Evolutionary conservation across 129 eudicot genomes (phyloP).

Genomic region (Centaurea solstitialis): DNA sequence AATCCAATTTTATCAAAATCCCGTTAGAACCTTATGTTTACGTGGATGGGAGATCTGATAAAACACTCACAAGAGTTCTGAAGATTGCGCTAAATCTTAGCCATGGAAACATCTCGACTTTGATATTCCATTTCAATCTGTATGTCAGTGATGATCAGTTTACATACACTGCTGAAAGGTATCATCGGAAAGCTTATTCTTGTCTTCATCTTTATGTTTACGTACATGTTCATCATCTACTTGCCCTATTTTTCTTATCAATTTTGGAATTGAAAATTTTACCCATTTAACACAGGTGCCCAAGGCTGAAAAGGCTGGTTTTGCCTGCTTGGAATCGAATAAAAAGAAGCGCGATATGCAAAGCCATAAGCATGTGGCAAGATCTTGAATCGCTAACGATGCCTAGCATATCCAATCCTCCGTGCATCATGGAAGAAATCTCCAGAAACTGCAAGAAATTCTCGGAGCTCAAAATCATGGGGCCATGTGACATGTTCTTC

Average conservation of each 20-base stretch:
- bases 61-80: constrained; percentile 49
- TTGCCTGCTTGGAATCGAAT: constrained; percentile 82
- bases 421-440: constrained; percentile 61
- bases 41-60: constrained; percentile 67
- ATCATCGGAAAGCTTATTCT: constrained; percentile 9
- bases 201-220: neutral
- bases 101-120: constrained; percentile 39
- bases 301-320: constrained; percentile 60
- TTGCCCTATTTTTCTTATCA: neutral
- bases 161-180: constrained; percentile 78
- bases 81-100: constrained; percentile 70
- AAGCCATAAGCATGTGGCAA: constrained; percentile 56
- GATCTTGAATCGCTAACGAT: constrained; percentile 74
- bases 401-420: constrained; percentile 67
- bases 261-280: neutral
- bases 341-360: constrained; percentile 60
- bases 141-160: constrained; percentile 67
- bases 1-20: constrained; percentile 61
- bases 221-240: neutral
- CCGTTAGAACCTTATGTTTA: constrained; percentile 72
- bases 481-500: constrained; percentile 53
- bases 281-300: constrained; percentile 47
- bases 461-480: constrained; percentile 66
- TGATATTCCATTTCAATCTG: constrained; percentile 65
- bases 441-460: constrained; percentile 56